Evolutionary conservation across 176 grass and related monocot species (phyloP), one percentile per base, ranked within the genome.

Genomic region (Poa pratensis): DNA sequence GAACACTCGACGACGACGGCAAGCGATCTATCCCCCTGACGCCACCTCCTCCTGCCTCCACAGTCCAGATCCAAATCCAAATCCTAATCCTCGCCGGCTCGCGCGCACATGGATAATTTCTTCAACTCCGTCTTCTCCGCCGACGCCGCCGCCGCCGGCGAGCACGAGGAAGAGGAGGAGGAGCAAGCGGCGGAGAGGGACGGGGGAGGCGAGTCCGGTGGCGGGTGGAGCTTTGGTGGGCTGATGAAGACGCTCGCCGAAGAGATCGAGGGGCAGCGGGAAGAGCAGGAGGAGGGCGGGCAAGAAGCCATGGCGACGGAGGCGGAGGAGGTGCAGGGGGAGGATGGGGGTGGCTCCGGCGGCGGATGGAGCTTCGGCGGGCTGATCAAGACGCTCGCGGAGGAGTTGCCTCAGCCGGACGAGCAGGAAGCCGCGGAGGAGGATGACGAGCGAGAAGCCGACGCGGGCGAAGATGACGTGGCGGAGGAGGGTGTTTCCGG

Each of bases 181-280:
- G 53, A 77, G 71, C 48, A 50, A 49, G 58, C 15, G 34, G 75
- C 5, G 23, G 69, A 64, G 58, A 37, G 26, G 59, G 75, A 54
- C 7, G 64, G 76, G 22, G 88, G 78, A 6, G 79, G 82, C 28
- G 80, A 75, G 52, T 83, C 84, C 8, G 71, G 82, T 30, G 76
- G 64, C 42, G 86, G 88, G 8, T 90, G 88, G 86, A 88, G 80
- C 51, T 97, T 90, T 9, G 92, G 88, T 10, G 94, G 94, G 0
- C 76, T 94, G 26, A 92, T 97, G 79, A 94, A 94, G 90, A 92
- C 92, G 40, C 77, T 94, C 14, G 88, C 92, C 10, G 85, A 81
- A 49, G 89, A 88, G 61, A 78, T 84, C 11, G 91, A 93, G 63
- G 75, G 81, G 85, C 55, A 70, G 68, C 50, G 71, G 39, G 83